Evolutionary conservation across 768 basidiomycete species (phyloP).

Genomic region (Tylopilus intermedius): DNA sequence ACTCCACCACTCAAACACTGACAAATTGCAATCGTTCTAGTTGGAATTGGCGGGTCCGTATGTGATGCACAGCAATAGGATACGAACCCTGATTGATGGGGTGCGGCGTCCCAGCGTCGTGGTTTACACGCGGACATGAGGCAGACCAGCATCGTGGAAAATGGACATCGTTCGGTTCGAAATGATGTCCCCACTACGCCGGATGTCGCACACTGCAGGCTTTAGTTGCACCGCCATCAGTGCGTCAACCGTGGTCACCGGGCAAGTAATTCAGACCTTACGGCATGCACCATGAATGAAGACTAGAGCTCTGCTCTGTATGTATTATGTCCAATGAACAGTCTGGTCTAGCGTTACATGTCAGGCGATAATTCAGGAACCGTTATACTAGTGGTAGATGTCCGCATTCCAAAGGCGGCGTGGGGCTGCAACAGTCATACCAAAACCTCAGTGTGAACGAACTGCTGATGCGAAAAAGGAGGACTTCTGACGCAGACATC

Average conservation of each 20-base stretch:
- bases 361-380: not conserved
- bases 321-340: not conserved
- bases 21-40: not conserved
- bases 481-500: not conserved
- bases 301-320: too few species aligned
- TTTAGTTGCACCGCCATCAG: not conserved
- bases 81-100: not conserved
- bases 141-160: constrained; percentile 3
- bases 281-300: not conserved
- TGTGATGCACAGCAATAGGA: not conserved
- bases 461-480: not conserved
- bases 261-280: not conserved
- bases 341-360: not conserved
- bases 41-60: not conserved
- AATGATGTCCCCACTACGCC: not conserved
- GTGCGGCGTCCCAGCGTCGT: not conserved
- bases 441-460: not conserved
- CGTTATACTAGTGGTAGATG: not conserved
- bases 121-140: constrained; percentile 6
- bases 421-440: not conserved
- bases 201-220: not conserved
- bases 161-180: constrained; percentile 4
- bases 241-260: not conserved
- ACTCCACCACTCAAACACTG: not conserved
- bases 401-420: not conserved